These are phyloP conservation scores for Protea cynaroides DNA, from an alignment of 164 flowering plant species.

Conservation along the genomic window DNA sequence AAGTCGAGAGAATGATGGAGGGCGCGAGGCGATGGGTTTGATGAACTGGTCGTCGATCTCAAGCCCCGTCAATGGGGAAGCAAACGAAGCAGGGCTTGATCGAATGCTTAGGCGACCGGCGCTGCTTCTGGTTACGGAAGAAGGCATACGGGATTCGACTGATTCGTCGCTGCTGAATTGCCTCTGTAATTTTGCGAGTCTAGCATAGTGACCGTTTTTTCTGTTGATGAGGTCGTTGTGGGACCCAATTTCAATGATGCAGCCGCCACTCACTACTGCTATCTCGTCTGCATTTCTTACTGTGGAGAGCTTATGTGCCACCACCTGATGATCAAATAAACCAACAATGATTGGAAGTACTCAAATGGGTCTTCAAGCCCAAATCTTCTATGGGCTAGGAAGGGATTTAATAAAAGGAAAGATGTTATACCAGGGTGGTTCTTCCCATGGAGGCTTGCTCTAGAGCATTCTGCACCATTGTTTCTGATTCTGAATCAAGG, in stretches of 20 bases:
- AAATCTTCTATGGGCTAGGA: too few species aligned
- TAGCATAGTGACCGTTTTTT: conserved; percentile 66
- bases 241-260: conserved; percentile 58
- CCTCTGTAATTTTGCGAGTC: conserved; percentile 61
- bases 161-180: conserved; percentile 48
- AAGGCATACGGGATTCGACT: conserved; percentile 29
- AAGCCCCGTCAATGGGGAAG: conserved; percentile 25
- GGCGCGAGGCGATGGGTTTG: conserved; percentile 8
- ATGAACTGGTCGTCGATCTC: conserved; percentile 3
- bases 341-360: too few species aligned
- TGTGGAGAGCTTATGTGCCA: conserved; percentile 86
- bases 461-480: conserved; percentile 75
- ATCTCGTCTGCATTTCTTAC: conserved; percentile 69
- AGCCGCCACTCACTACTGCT: conserved; percentile 60
- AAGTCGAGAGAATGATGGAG: conserved; percentile 67
- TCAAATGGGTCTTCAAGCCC: too few species aligned
- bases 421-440: conserved; percentile 62
- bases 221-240: conserved; percentile 55
- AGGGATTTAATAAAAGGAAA: too few species aligned
- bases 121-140: conserved; percentile 49
- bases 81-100: conserved; percentile 50
- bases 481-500: conserved; percentile 84
- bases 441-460: conserved; percentile 92
- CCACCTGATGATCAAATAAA: too few species aligned
- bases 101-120: conserved; percentile 43